Evolutionary conservation across 2,329 filamentous ascomycete genomes (phyloP), one percentile per base, ranked within the genome.

Genomic region (Botrytis tulipae): DNA sequence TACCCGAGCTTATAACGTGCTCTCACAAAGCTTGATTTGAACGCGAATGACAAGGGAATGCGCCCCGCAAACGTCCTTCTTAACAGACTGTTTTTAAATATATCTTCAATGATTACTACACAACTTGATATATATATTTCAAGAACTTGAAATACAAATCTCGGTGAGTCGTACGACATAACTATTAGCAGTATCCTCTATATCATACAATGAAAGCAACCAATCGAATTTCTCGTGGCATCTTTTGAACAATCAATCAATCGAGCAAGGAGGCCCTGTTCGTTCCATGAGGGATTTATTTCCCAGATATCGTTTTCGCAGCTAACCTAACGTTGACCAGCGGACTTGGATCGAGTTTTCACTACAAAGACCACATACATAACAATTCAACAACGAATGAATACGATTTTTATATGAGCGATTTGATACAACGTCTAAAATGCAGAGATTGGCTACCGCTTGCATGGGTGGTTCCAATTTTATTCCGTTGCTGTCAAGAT

Each of bases 231-330:
- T 6, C 35, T 57, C 48, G n/a, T 20, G 37, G 54, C 25, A 44
- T 69, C 66, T 25, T 12, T 42, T 20, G 1, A 67, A 16, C 46
- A 54, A 40, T 8, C 29, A 29, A 40, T n/a, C 46, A 54, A 54
- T 68, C 20, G 46, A 54, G 32, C 46, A 40, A 68, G 46, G 32
- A 40, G 16, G 32, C 16, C 32, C 9, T 40, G 22, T 68, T 54
- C 37, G 35, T 3, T 54, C 48, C 66, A 59, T 69, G 66, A 69
- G 66, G 66, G 66, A 69, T 69, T 69, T 69, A 57, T 68, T 51
- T 48, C n/a, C 20, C 65, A 68, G 65, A 42, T 57, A 42, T 68
- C 10, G 57, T 54, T 68, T 65, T 46, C 16, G 62, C 42, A 12
- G 42, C 62, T 35, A 46, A 44, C 29, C 51, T 29, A 57, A 29